These are phyloP conservation scores for Apiospora marii DNA, from an alignment of 2,329 filamentous ascomycete genomes.

Conservation along the genomic window DNA sequence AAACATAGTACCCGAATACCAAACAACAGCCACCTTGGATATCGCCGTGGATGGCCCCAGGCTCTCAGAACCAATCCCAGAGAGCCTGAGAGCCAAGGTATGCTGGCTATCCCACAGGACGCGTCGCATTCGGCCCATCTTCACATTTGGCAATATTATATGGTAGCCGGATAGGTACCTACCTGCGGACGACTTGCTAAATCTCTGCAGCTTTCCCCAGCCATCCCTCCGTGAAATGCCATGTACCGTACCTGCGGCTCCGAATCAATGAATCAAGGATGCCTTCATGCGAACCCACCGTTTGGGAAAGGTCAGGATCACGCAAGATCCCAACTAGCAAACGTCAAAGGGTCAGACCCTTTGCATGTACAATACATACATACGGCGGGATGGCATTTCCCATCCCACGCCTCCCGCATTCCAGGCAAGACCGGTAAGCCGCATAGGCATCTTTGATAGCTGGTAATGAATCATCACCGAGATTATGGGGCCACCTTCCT, in stretches of 20 bases:
- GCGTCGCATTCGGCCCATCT: conserved; percentile 27
- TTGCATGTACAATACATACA: neutral
- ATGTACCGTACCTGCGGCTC: neutral
- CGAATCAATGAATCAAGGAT: neutral
- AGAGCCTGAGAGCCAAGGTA: conserved; percentile 13
- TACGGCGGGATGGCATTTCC: neutral
- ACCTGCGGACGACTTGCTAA: neutral
- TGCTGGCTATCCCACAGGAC: conserved; percentile 27
- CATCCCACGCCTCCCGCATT: conserved; percentile 20
- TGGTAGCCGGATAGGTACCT: neutral
- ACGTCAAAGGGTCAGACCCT: conserved; percentile 22
- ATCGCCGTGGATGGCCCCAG: neutral
- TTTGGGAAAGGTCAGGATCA: conserved; percentile 26
- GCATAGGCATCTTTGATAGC: neutral
- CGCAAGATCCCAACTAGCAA: conserved; percentile 27
- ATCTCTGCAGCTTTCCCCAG: neutral
- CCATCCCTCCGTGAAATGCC: neutral
- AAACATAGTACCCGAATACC: neutral
- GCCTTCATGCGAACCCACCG: conserved; percentile 27
- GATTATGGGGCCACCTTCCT: conserved; percentile 12
- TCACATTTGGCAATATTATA: neutral
- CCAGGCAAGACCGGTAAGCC: conserved; percentile 8
- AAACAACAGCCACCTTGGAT: neutral
- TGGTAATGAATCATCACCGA: conserved; percentile 27
- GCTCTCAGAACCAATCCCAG: neutral